Percentiles rank a stretch among this genome's conserved stretches.
Evolutionary conservation across 2,329 filamentous ascomycete genomes (phyloP).

Genomic region (Blastomyces silverae): DNA sequence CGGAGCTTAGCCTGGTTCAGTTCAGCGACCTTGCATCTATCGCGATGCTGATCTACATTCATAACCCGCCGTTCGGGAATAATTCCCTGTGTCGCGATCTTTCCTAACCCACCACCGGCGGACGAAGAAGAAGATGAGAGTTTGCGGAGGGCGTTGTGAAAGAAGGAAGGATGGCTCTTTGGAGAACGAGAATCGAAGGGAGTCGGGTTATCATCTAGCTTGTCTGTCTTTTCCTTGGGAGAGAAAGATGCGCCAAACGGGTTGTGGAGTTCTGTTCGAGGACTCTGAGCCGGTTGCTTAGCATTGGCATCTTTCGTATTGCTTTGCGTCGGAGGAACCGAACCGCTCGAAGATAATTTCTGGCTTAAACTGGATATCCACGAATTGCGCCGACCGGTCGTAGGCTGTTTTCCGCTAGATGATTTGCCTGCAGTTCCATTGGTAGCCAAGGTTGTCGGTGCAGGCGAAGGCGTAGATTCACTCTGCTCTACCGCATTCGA

Average conservation of each 20-base stretch:
- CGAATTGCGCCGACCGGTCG: slow-evolving; percentile 59
- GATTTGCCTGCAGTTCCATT: slow-evolving; percentile 9
- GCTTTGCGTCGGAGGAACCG: slow-evolving; percentile 37
- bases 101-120: slow-evolving; percentile 45
- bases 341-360: slow-evolving; percentile 65
- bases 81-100: slow-evolving; percentile 55
- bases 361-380: slow-evolving; percentile 94
- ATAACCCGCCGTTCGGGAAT: slow-evolving; percentile 59
- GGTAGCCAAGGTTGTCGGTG: not conserved
- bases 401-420: slow-evolving; percentile 13
- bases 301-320: slow-evolving; percentile 29
- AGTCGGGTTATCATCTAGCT: slow-evolving; percentile 31
- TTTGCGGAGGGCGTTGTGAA: slow-evolving; percentile 73
- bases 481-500: not conserved
- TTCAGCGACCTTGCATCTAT: slow-evolving; percentile 71
- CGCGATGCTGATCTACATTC: slow-evolving; percentile 74
- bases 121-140: slow-evolving; percentile 59
- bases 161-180: slow-evolving; percentile 63
- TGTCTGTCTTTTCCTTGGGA: slow-evolving; percentile 41
- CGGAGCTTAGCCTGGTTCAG: slow-evolving; percentile 73
- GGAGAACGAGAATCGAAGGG: slow-evolving; percentile 58
- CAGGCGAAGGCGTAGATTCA: not conserved
- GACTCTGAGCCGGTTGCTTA: slow-evolving; percentile 29
- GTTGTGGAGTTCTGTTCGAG: slow-evolving; percentile 34
- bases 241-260: slow-evolving; percentile 42